Evolutionary conservation across 495 filamentous ascomycete genomes (phyloP), one percentile per base, ranked within the genome.

Genomic region (Choiromyces venosus): DNA sequence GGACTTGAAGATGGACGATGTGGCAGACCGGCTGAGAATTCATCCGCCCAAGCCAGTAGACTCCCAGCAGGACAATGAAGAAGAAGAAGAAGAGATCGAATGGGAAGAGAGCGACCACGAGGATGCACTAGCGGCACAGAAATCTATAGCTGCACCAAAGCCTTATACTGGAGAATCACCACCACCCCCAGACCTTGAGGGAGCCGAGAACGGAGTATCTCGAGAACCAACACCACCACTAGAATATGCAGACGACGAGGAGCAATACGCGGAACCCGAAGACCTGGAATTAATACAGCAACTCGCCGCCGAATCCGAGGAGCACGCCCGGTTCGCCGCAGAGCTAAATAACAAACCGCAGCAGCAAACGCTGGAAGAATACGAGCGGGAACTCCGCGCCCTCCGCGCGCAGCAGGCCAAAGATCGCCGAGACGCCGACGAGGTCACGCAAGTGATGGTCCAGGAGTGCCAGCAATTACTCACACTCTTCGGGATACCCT

Each of bases 371-470:
- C 88, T 65, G 21, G 88, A 89, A 39, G 89, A 92, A 29, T 97
- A 94, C 81, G 94, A 99, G 76, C 84, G 87, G 73, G 94, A 99
- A 81, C 87, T 97, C 14, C 91, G 91, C 76, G 88, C 92, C 37
- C 87, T 99, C 4, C 92, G 94, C 37, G 88, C 82, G n/a, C 94
- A 98, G 80, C 95, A 98, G 79, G 94, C 93, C 82, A 97, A 97
- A 80, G 94, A 98, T 82, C 89, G 93, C 40, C 88, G 95, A 78
- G 95, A 99, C 82, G 93, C 95, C 2, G 95, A 99, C 72, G 95
- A 98, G 81, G 94, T 99, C 21, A 93, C 93, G 0, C 90, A 93
- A 39, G 88, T 93, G 75, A 99, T 99, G 95, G 88, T 97, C 61
- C 89, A 89, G 2, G 95, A 99, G 83, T 97, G 94, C 79, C 95